phyloP scores from a whole-genome alignment of 2,329 filamentous ascomycete species.

The Aspergillus aculeatus region DNA sequence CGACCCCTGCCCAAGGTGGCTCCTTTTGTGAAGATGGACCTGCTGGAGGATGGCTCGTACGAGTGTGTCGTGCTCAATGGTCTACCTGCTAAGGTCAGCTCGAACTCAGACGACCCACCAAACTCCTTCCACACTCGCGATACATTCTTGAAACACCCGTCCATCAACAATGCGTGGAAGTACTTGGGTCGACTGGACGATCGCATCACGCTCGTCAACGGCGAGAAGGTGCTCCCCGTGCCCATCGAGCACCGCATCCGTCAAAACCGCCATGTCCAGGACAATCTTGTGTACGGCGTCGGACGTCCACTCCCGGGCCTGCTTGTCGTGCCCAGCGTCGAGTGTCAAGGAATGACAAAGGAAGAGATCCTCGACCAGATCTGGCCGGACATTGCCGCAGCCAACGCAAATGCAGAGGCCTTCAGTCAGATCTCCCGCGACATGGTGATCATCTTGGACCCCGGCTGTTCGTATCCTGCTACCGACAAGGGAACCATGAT shows the following conservation, averaged over 20 bases:
- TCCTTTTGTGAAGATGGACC: constrained; percentile 43
- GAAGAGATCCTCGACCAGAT: constrained; percentile 48
- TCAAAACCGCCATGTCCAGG: constrained; percentile 52
- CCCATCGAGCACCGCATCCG: constrained; percentile 54
- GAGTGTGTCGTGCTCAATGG: constrained; percentile 40
- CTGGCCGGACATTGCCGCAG: constrained; percentile 39
- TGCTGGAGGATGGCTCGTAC: constrained; percentile 37
- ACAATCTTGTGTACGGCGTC: constrained; percentile 58
- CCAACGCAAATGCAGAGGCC: constrained; percentile 29
- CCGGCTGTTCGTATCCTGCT: constrained; percentile 46
- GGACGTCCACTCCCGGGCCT: constrained; percentile 54
- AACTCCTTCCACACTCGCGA: constrained; percentile 60
- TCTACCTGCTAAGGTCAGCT: constrained; percentile 40
- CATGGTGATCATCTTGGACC: constrained; percentile 40
- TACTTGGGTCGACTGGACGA: constrained; percentile 47
- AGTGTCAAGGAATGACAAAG: constrained; percentile 41
- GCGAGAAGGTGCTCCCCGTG: constrained; percentile 50
- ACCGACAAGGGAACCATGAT: constrained; percentile 61
- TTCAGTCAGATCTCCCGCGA: constrained; percentile 43
- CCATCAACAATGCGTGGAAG: constrained; percentile 45
- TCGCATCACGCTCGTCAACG: constrained; percentile 46
- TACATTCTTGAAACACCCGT: constrained; percentile 47
- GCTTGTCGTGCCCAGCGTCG: constrained; percentile 53
- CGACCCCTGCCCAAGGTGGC: constrained; percentile 42
- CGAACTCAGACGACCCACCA: constrained; percentile 51